Evolutionary conservation across 176 grass and related monocot genomes (phyloP).

Genomic region (Pharus latifolius): DNA sequence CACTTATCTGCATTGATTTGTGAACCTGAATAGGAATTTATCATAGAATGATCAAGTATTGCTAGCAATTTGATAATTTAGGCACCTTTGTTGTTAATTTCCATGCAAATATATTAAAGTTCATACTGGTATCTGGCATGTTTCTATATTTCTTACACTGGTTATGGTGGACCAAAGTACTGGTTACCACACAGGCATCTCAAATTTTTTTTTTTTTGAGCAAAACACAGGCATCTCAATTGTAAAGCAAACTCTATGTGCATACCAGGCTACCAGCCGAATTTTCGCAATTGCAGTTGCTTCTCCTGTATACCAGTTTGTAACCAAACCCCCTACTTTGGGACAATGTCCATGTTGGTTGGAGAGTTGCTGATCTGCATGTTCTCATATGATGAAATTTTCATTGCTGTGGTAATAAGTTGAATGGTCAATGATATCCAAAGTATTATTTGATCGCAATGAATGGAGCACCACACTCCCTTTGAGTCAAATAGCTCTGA

Average conservation of each 20-base stretch:
- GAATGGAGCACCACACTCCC: neutral
- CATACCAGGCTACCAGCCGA: neutral
- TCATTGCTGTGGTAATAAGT: neutral
- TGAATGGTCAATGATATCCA: neutral
- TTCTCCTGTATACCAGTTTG: neutral
- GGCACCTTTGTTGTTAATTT: slow-evolving; percentile 1
- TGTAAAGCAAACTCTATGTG: too few relatives aligned
- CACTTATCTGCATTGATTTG: neutral
- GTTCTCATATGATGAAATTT: neutral
- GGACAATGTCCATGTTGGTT: neutral
- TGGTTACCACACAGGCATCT: too few relatives aligned
- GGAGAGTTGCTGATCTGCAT: neutral
- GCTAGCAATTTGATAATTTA: too few relatives aligned
- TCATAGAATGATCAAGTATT: neutral
- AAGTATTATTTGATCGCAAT: neutral
- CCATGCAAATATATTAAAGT: neutral
- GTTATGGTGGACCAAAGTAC: neutral
- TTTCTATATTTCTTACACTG: neutral
- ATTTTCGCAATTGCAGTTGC: neutral
- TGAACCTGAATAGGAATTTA: neutral
- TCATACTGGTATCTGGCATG: neutral
- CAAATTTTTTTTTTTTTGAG: too few relatives aligned
- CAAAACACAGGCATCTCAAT: too few relatives aligned
- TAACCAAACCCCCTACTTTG: neutral
- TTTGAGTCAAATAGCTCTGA: neutral